Conservation (phyloP, 495 filamentous ascomycete genomes). For the Evansstolkia leycettana region DNA sequence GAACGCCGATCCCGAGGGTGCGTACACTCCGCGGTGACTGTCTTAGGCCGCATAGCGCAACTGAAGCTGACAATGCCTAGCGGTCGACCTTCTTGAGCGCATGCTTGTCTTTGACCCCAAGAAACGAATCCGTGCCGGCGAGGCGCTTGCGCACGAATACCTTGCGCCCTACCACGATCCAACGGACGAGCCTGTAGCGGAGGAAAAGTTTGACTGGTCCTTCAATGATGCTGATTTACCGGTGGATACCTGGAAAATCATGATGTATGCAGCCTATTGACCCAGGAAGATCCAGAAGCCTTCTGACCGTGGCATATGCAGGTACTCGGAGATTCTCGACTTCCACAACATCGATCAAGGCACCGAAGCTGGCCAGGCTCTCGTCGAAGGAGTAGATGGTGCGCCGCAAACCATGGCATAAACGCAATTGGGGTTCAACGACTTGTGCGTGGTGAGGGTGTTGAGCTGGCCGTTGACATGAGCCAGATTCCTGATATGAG, state of each 20-base stretch:
- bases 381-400: constrained; percentile 22
- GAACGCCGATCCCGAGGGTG: constrained; percentile 89
- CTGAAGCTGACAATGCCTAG: constrained; percentile 31
- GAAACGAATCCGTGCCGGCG: constrained; percentile 73
- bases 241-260: constrained; percentile 99
- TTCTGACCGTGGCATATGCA: constrained; percentile 18
- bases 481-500: neutral
- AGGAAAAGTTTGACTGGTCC: constrained; percentile 99
- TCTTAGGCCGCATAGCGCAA: neutral
- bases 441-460: neutral
- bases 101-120: constrained; percentile 98
- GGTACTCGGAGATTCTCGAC: constrained; percentile 99
- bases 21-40: constrained; percentile 4
- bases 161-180: constrained; percentile 95
- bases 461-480: neutral
- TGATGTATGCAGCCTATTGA: constrained; percentile 59
- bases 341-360: constrained; percentile 86
- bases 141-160: constrained; percentile 83
- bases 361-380: constrained; percentile 24
- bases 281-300: neutral
- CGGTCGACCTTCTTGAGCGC: constrained; percentile 83
- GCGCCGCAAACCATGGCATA: constrained; percentile 23
- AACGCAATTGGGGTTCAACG: neutral
- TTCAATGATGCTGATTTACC: constrained; percentile 98
- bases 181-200: constrained; percentile 85